Evolutionary conservation across 345 rosid genomes (phyloP), one percentile per base, ranked within the genome.

Genomic region (Rhodamnia rubescens): DNA sequence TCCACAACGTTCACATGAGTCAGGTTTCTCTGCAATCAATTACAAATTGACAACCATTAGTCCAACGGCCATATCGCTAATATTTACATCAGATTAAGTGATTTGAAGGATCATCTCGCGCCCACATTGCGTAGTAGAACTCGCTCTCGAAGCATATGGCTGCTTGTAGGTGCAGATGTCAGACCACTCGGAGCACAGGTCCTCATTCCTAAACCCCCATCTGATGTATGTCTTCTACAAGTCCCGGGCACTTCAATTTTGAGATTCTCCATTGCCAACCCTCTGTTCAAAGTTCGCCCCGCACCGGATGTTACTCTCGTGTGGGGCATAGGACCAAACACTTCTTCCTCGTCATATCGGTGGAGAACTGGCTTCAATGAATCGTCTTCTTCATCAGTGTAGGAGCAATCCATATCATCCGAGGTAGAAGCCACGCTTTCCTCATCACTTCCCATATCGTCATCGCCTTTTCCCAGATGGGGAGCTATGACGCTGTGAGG

Each of bases 341-440:
- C 82, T 86, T 88, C 90, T 10, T 91, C 91, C 81, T 89, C 94
- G 10, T 90, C 88, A 57, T 87, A 88, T 26, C 84, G 82, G 44
- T 44, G 75, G 89, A 81, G 69, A 26, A 57, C 86, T 11, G 89
- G 89, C 90, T 84, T 91, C 49, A 85, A 89, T 83, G 84, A 54
- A 83, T 82, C 75, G 82, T 89, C 90, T 8, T 87, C 89, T 49
- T 81, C 87, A 10, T 93, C 95, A 50, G 94, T 82, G 59, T 36
- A 91, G 86, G 87, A 91, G 4, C 86, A 87, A 84, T 83, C 92
- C 83, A 84, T 88, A 74, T 85, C 81, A 58, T 92, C 95, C 0
- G 90, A 92, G 86, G 89, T 95, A 2, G 98, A 95, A 44, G 89
- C 94, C 32, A 93, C 93, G 85, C 98, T 95, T 91, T 93, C 95